These are phyloP conservation scores for Xylariaceae sp. DNA, from an alignment of 2,329 filamentous ascomycete genomes.

Conservation along the genomic window DNA sequence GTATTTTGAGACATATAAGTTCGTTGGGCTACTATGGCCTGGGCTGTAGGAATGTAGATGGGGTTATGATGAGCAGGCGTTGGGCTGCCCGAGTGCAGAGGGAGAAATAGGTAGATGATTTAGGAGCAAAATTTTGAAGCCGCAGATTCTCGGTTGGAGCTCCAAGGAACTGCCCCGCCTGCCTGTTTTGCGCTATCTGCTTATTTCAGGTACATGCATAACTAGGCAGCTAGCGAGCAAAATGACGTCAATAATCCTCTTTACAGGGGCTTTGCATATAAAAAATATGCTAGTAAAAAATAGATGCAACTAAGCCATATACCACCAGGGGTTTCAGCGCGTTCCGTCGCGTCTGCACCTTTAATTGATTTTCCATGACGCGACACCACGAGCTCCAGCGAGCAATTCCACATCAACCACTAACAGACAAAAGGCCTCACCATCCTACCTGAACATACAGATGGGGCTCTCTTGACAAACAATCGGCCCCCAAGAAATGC, in stretches of 20 bases:
- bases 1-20: not conserved
- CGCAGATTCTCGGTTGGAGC: not conserved
- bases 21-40: too few relatives aligned
- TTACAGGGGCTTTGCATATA: too few relatives aligned
- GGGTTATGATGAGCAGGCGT: not conserved
- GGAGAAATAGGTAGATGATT: not conserved
- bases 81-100: not conserved
- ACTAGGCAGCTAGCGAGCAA: too few relatives aligned
- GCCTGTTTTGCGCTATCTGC: too few relatives aligned
- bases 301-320: too few relatives aligned
- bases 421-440: too few relatives aligned
- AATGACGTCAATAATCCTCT: too few relatives aligned
- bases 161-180: too few relatives aligned
- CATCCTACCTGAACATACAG: not conserved
- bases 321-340: slow-evolving; percentile 18
- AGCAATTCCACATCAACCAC: not conserved
- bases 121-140: slow-evolving; percentile 6
- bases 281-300: too few relatives aligned
- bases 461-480: not conserved
- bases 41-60: not conserved
- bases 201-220: too few relatives aligned
- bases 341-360: slow-evolving; percentile 29
- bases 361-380: slow-evolving; percentile 31
- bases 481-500: not conserved
- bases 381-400: slow-evolving; percentile 14